A percentile compares a stretch with the other conserved stretches of the same genome.
Conservation (phyloP, 2,329 filamentous ascomycete species). For the Cryphonectria naterciae region DNA sequence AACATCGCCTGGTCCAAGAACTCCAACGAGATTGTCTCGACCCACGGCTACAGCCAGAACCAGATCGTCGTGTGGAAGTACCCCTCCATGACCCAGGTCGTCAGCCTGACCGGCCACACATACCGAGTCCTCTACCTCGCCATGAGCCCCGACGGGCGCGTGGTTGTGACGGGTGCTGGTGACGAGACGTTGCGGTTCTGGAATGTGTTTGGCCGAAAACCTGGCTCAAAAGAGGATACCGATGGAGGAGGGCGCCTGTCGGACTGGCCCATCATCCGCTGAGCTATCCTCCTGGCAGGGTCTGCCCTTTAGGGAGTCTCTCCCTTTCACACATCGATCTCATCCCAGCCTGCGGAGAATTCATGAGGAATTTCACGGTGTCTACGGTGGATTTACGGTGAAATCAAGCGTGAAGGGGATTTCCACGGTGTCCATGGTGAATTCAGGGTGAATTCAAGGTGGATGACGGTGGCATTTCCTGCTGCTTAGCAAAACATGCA, state of each 20-base stretch:
- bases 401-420: too few relatives aligned
- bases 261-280: slow-evolving; percentile 84
- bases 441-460: background rate
- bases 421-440: too few relatives aligned
- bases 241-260: slow-evolving; percentile 64
- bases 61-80: slow-evolving; percentile 99
- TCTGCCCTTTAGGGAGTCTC: background rate
- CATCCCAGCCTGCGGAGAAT: background rate
- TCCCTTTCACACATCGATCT: background rate
- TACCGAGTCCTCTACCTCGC: slow-evolving; percentile 95
- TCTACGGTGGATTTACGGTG: too few relatives aligned
- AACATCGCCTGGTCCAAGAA: slow-evolving; percentile 98
- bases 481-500: background rate
- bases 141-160: slow-evolving; percentile 94
- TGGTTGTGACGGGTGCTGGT: slow-evolving; percentile 92
- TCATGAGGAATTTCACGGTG: too few relatives aligned
- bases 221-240: slow-evolving; percentile 71
- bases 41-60: slow-evolving; percentile 96
- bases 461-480: background rate
- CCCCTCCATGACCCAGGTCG: slow-evolving; percentile 95
- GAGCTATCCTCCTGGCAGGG: slow-evolving; percentile 20
- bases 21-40: slow-evolving; percentile 95
- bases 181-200: slow-evolving; percentile 97
- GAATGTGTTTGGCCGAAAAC: slow-evolving; percentile 89
- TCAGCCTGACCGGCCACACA: slow-evolving; percentile 92